Evolutionary conservation across 1,284 basidiomycete species (phyloP), one percentile per base, ranked within the genome.

Genomic region (Chondrostereum purpureum): DNA sequence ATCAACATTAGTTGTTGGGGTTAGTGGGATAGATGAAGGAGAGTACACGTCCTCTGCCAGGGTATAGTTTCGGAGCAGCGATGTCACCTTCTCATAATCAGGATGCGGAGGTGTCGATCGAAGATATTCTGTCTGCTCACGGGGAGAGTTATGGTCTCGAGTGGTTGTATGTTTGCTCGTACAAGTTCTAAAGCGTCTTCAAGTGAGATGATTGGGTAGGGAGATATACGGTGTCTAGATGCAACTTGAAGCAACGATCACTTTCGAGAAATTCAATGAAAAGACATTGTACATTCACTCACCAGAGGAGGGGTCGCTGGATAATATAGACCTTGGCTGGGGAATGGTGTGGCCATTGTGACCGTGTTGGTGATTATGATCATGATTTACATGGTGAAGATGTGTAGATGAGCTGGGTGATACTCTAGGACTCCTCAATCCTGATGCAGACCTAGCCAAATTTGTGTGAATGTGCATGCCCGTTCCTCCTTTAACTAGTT

Each of bases 1-100:
- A 58, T 93, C 91, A 8, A 92, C 88, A 50, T 82, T 93, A 4
- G 89, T 92, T 0, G 88, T 90, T 3, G 69, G 63, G 0, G 73
- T 73, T 10, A 62, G 57, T 2, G 88, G 88, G 1, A 85, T 70
- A 54, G 89, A 70, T 34, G 75, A 67, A 0, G 75, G 64, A 1
- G 88, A 81, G 45, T 69, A 64, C 0, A 92, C 75, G 49, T 89
- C 80, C 58, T 90, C 81, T 0, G 88, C 88, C 1, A 93, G 70
- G 10, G 92, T 71, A 52, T 81, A 72, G 0, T 86, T 88, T 23
- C 72, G 66, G 11, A 92, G 65, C 0, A 59, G 51, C 1, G 74
- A 54, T 10, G 70, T 70, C 0, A 89, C 81, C 79, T 85, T 31
- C n/a, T 8, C 8, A 31, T 31, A n/a, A n/a, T 31, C 8, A 31